These are phyloP conservation scores for Clarkia xantiana DNA, from an alignment of 345 rosid genomes.

Conservation along the genomic window DNA sequence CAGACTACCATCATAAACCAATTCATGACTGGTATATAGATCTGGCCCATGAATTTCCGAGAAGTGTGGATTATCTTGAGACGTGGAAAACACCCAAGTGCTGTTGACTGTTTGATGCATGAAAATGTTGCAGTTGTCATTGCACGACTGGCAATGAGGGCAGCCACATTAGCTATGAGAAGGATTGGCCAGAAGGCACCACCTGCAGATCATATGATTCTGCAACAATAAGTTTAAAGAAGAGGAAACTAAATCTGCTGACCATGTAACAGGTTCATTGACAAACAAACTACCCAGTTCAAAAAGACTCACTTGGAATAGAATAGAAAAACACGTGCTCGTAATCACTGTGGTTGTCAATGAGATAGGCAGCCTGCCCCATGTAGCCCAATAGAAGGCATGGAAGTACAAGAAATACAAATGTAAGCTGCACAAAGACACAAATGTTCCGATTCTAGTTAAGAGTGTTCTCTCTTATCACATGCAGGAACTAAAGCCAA, in stretches of 20 bases:
- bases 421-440: conserved; percentile 80
- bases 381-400: conserved; percentile 92
- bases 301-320: conserved; percentile 58
- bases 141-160: conserved; percentile 88
- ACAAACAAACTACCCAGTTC: neutral
- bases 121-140: conserved; percentile 99
- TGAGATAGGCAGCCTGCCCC: conserved; percentile 98
- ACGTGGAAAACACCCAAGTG: conserved; percentile 96
- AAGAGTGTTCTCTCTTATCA: neutral
- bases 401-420: conserved; percentile 85
- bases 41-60: conserved; percentile 97
- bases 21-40: conserved; percentile 91
- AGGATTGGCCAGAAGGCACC: conserved; percentile 79
- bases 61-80: conserved; percentile 98
- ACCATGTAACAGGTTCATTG: neutral
- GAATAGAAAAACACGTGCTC: conserved; percentile 75
- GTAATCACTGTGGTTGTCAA: conserved; percentile 41
- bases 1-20: conserved; percentile 92
- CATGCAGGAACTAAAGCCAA: neutral
- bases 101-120: conserved; percentile 90
- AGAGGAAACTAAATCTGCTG: conserved; percentile 4
- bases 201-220: conserved; percentile 20
- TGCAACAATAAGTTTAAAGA: neutral
- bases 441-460: conserved; percentile 2
- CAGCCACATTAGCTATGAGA: conserved; percentile 77